Conservation (phyloP, 2,329 filamentous ascomycete species). For the Venturia carpophila region DNA sequence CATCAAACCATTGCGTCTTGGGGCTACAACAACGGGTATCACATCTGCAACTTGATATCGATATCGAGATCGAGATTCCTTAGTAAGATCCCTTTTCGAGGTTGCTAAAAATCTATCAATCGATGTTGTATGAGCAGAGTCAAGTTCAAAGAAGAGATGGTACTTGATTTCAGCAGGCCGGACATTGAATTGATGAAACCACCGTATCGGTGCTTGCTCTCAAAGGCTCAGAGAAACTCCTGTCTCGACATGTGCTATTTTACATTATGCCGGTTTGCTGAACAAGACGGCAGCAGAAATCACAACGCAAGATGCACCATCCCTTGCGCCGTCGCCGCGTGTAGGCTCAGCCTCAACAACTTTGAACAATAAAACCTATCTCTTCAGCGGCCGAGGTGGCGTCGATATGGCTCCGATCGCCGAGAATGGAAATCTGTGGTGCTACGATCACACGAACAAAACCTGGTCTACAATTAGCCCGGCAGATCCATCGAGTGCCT, state of each 20-base stretch:
- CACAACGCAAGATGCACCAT: constrained; percentile 23
- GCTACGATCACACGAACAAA: constrained; percentile 54
- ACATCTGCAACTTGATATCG: too few relatives aligned
- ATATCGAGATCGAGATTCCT: too few relatives aligned
- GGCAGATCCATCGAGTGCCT: constrained; percentile 36
- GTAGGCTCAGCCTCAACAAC: constrained; percentile 65
- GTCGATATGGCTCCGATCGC: constrained; percentile 62
- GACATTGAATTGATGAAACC: too few relatives aligned
- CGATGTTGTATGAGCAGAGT: too few relatives aligned
- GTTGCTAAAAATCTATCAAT: too few relatives aligned
- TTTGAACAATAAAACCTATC: constrained; percentile 62
- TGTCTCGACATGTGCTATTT: neutral
- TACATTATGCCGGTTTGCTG: neutral
- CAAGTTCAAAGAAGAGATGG: too few relatives aligned
- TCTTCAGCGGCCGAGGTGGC: constrained; percentile 74
- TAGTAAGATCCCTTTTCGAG: too few relatives aligned
- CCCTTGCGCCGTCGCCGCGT: constrained; percentile 53
- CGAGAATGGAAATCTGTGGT: constrained; percentile 67
- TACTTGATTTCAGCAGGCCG: too few relatives aligned
- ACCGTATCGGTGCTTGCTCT: too few relatives aligned
- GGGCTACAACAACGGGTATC: too few relatives aligned
- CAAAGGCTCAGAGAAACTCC: too few relatives aligned
- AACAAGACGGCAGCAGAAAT: constrained; percentile 24
- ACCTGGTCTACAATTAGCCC: constrained; percentile 61
- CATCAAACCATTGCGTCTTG: too few relatives aligned